These are phyloP conservation scores for Lablab purpureus DNA, from an alignment of 306 rosid species.

Conservation along the genomic window DNA sequence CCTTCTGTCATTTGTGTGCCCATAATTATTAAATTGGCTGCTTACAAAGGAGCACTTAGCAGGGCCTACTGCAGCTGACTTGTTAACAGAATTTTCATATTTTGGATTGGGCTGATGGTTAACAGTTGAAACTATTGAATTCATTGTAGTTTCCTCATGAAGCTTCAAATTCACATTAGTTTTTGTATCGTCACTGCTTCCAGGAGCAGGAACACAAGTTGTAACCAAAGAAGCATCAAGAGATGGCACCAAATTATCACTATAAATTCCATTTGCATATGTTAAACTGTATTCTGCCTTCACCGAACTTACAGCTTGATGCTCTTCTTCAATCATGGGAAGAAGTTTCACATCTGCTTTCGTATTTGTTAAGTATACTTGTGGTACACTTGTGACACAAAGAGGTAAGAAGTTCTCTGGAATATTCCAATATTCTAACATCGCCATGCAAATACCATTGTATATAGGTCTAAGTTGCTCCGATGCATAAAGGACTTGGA, in stretches of 20 bases:
- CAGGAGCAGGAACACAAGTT: conserved; percentile 36
- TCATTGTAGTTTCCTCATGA: conserved; percentile 48
- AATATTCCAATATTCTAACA: conserved; percentile 74
- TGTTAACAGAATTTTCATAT: conserved; percentile 50
- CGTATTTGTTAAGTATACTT: conserved; percentile 41
- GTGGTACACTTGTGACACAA: conserved; percentile 47
- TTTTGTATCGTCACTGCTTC: conserved; percentile 32
- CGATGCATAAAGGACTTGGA: conserved; percentile 66
- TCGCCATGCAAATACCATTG: conserved; percentile 58
- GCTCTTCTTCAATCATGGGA: conserved; percentile 46
- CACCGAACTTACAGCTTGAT: conserved; percentile 23
- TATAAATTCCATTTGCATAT: conserved; percentile 35
- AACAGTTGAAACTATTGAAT: conserved; percentile 41
- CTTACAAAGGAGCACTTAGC: conserved; percentile 52
- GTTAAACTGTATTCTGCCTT: conserved; percentile 37
- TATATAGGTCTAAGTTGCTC: conserved; percentile 60
- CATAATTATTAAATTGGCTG: conserved; percentile 43
- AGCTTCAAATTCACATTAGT: conserved; percentile 38
- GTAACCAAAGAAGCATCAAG: conserved; percentile 41
- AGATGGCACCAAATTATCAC: conserved; percentile 48
- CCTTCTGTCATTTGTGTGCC: conserved; percentile 45
- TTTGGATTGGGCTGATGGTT: conserved; percentile 49
- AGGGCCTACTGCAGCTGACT: conserved; percentile 48
- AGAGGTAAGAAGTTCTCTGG: conserved; percentile 58
- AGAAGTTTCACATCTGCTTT: conserved; percentile 42